phyloP scores from a whole-genome alignment of 345 rosid genomes.

The Acer saccharum region DNA sequence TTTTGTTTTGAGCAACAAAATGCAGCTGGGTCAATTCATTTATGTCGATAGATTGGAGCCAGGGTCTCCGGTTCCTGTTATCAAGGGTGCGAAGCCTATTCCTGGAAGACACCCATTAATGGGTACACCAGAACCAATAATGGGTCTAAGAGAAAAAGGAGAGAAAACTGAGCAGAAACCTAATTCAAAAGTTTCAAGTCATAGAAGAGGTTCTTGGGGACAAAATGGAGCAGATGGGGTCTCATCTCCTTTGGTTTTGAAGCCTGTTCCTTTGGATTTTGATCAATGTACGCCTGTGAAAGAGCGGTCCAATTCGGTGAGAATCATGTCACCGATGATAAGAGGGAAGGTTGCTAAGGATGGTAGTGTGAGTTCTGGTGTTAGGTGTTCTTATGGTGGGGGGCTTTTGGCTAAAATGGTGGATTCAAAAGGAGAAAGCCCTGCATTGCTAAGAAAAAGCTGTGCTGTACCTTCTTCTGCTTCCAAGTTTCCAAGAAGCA shows the following conservation, averaged over 20 bases:
- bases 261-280: slow-evolving; percentile 85
- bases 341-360: slow-evolving; percentile 50
- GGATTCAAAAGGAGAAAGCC: slow-evolving; percentile 62
- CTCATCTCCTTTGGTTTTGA: slow-evolving; percentile 66
- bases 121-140: slow-evolving; percentile 85
- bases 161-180: slow-evolving; percentile 44
- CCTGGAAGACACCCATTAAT: slow-evolving; percentile 91
- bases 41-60: slow-evolving; percentile 86
- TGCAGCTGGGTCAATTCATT: slow-evolving; percentile 95
- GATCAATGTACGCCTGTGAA: slow-evolving; percentile 87
- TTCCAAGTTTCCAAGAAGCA: slow-evolving; percentile 78
- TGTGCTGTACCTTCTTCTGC: slow-evolving; percentile 53
- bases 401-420: slow-evolving; percentile 65
- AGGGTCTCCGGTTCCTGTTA: slow-evolving; percentile 90
- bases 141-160: slow-evolving; percentile 63
- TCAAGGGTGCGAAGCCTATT: slow-evolving; percentile 77
- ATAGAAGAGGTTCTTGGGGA: slow-evolving; percentile 92
- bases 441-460: slow-evolving; percentile 73
- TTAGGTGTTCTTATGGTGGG: slow-evolving; percentile 78
- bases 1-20: slow-evolving; percentile 74
- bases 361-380: slow-evolving; percentile 31
- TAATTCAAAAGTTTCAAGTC: slow-evolving; percentile 33
- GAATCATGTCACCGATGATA: slow-evolving; percentile 62
- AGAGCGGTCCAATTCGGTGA: slow-evolving; percentile 34
- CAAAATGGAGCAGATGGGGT: slow-evolving; percentile 40